A percentile compares a stretch with the other conserved stretches of the same genome.
phyloP scores from a whole-genome alignment of 139 green algal species.

The Picochlorum sp. region DNA sequence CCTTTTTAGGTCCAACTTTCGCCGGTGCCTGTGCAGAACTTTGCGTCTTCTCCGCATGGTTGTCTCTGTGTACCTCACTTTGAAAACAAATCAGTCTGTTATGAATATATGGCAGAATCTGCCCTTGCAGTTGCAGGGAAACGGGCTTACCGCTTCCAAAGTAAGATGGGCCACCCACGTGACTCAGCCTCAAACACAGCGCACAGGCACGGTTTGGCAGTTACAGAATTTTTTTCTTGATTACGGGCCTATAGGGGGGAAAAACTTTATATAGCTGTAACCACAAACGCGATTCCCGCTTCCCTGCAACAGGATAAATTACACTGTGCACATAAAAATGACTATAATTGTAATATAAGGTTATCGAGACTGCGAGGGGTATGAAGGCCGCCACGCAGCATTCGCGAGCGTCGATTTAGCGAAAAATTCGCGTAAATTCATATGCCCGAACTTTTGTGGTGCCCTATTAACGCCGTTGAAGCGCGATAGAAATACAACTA shows the following conservation, averaged over 20 bases:
- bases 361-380: too few relatives aligned
- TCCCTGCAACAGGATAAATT: too few relatives aligned
- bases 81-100: neutral
- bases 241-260: neutral
- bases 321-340: too few relatives aligned
- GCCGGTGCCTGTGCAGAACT: constrained; percentile 1
- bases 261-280: too few relatives aligned
- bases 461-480: too few relatives aligned
- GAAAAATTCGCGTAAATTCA: too few relatives aligned
- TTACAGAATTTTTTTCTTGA: neutral
- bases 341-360: too few relatives aligned
- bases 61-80: constrained; percentile 1
- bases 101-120: constrained; percentile 6
- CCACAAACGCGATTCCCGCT: too few relatives aligned
- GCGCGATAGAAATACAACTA: too few relatives aligned
- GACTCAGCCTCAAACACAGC: neutral
- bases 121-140: constrained; percentile 1
- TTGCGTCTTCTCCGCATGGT: constrained; percentile 3
- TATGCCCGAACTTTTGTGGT: too few relatives aligned
- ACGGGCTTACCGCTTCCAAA: constrained; percentile 5
- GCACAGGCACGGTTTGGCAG: neutral
- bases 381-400: too few relatives aligned
- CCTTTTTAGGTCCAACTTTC: constrained; percentile 4
- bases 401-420: too few relatives aligned
- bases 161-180: constrained; percentile 1